Evolutionary conservation across 1,139 yeast species (phyloP), one percentile per base, ranked within the genome.

Genomic region (Blastobotrys elegans): DNA sequence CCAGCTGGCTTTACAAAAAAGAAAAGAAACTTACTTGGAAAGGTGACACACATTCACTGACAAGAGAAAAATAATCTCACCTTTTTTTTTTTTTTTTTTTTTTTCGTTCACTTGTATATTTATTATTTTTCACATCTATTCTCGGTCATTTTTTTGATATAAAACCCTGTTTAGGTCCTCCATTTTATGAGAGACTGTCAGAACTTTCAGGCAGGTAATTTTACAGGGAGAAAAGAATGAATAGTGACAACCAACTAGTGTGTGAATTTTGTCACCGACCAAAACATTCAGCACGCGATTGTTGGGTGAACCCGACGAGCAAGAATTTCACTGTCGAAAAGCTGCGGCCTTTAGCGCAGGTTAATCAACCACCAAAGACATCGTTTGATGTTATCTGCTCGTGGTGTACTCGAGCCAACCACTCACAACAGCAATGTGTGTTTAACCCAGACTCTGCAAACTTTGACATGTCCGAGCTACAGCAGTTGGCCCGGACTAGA

Each of bases 321-420:
- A 20, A 21, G 2, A 48, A 48, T 21, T 48, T 48, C 30, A 48
- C 50, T 11, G 47, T 48, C 2, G 47, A 43, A 4, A 48, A 48
- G 43, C 31, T 48, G 16, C 44, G 50, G n/a, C 50, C 50, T 5
- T 40, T 48, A n/a, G 50, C 50, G 3, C 47, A 44, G 26, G 46
- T 43, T 16, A 44, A 47, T 14, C 50, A 48, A 21, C 43, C 50
- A 8, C 40, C 31, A 17, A 29, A 18, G 30, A 4, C 41, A 7
- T 33, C 42, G 26, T 14, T 6, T 7, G 44, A 40, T 31, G 20
- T 36, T 1, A 11, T 44, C 11, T 48, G 50, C 16, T 43, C 14
- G 3, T 48, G 50, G 50, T 48, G 50, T 33, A 21, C 34, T 17
- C 45, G 50, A 29, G 26, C 39, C 4, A 39, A 38, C 21, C 50